These are phyloP conservation scores for Przewalskia tangutica DNA, from an alignment of 257 asterid genomes.

Conservation along the genomic window DNA sequence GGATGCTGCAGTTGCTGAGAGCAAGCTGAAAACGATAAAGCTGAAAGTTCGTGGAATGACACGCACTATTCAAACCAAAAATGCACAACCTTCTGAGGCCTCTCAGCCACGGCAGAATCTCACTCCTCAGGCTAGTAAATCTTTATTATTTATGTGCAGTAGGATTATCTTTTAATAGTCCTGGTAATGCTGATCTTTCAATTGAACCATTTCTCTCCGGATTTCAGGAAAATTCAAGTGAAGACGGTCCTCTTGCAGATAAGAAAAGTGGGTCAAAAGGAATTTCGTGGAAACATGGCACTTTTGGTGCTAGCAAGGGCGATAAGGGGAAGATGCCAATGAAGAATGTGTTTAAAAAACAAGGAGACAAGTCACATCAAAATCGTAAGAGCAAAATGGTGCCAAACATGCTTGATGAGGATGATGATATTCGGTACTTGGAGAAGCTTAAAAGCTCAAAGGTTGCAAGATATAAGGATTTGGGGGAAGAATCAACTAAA, in stretches of 20 bases:
- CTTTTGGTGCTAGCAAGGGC: conserved; percentile 37
- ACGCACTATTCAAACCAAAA: conserved; percentile 57
- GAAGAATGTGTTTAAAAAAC: conserved; percentile 34
- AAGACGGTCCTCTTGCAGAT: conserved; percentile 23
- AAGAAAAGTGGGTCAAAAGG: conserved; percentile 49
- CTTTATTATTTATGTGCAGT: conserved; percentile 24
- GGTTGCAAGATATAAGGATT: conserved; percentile 32
- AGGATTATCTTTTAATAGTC: conserved; percentile 8
- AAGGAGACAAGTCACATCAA: conserved; percentile 45
- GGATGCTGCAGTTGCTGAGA: conserved; percentile 36
- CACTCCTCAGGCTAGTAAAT: conserved; percentile 33
- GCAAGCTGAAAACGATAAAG: conserved; percentile 50
- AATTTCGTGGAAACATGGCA: conserved; percentile 42
- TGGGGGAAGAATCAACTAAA: conserved; percentile 37
- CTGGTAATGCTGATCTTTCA: conserved; percentile 3
- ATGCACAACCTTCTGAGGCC: conserved; percentile 42
- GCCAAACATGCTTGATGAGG: conserved; percentile 70
- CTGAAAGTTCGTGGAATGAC: conserved; percentile 76
- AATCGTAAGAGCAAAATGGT: conserved; percentile 77
- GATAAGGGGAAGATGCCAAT: conserved; percentile 33
- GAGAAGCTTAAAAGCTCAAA: conserved; percentile 70
- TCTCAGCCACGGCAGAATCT: conserved; percentile 38
- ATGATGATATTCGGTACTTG: conserved; percentile 68
- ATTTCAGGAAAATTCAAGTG: conserved; percentile 57
- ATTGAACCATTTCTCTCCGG: conserved; percentile 12